Percentiles rank a stretch among this genome's conserved stretches.
These are phyloP conservation scores for Crataegus laevigata DNA, from an alignment of 306 rosid species.

Conservation along the genomic window DNA sequence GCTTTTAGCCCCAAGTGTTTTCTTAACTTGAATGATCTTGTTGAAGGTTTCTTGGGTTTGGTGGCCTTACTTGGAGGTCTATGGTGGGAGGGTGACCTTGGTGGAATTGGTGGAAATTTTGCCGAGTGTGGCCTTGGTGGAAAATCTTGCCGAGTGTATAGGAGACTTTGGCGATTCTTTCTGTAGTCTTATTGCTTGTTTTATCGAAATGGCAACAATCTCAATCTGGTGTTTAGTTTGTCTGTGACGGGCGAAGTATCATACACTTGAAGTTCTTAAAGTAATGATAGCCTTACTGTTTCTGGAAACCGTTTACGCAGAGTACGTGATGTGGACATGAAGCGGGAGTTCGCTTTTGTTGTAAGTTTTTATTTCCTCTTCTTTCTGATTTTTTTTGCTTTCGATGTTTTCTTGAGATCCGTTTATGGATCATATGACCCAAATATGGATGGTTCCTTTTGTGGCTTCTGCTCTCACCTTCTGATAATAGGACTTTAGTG, in stretches of 20 bases:
- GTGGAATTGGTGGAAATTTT: conserved; percentile 79
- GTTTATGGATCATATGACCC: conserved; percentile 16
- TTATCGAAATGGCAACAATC: conserved; percentile 88
- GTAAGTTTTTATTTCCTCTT: conserved; percentile 43
- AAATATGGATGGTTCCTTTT: conserved; percentile 9
- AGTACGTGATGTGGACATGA: conserved; percentile 90
- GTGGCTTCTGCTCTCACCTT: conserved; percentile 21
- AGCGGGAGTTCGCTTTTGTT: conserved; percentile 79
- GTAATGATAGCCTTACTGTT: conserved; percentile 92
- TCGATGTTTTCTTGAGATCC: conserved; percentile 2
- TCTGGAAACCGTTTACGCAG: conserved; percentile 90
- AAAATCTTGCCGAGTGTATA: conserved; percentile 60
- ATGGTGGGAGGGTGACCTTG: conserved; percentile 83
- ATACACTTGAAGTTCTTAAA: conserved; percentile 65
- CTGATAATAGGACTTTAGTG: conserved; percentile 66
- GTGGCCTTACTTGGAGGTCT: conserved; percentile 63
- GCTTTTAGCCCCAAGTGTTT: conserved; percentile 33
- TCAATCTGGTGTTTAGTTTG: conserved; percentile 82
- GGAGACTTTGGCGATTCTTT: conserved; percentile 77
- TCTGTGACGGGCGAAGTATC: conserved; percentile 77
- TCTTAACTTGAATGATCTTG: conserved; percentile 76
- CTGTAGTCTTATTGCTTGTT: conserved; percentile 79
- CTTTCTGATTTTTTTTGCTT: neutral
- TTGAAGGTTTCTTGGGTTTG: conserved; percentile 85
- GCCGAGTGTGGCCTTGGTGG: conserved; percentile 73